Evolutionary conservation across 768 basidiomycete species (phyloP).

Genomic region (Russula foetens): DNA sequence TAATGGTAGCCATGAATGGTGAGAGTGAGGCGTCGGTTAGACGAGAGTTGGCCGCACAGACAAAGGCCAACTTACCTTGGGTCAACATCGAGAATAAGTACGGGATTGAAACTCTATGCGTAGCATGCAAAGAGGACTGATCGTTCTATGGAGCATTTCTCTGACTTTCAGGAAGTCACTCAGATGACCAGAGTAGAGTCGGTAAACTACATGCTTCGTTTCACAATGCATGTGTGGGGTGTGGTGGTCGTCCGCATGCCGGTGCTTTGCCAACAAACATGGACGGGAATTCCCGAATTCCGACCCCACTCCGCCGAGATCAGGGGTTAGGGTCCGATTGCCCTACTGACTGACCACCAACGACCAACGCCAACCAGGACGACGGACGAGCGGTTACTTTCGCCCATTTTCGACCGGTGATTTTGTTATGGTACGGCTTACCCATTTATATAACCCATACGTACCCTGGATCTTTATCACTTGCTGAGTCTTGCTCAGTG

Average conservation of each 20-base stretch:
- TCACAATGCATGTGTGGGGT: neutral
- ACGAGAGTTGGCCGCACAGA: neutral
- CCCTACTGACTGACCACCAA: too few relatives aligned
- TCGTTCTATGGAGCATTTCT: neutral
- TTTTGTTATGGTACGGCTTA: too few relatives aligned
- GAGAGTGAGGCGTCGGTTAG: neutral
- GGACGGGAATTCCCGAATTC: neutral
- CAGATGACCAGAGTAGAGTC: neutral
- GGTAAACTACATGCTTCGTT: neutral
- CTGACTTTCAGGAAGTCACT: neutral
- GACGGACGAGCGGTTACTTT: too few relatives aligned
- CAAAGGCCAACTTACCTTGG: neutral
- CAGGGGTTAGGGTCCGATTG: too few relatives aligned
- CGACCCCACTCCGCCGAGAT: too few relatives aligned
- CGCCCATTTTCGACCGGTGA: too few relatives aligned
- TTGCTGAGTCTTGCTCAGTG: too few relatives aligned
- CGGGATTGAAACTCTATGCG: too few relatives aligned
- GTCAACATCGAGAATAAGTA: neutral
- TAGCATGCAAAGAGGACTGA: neutral
- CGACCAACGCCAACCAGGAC: too few relatives aligned
- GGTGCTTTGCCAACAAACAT: neutral
- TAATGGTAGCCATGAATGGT: neutral
- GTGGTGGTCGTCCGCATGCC: neutral
- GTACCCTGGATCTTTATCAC: too few relatives aligned
- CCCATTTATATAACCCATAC: too few relatives aligned